Base-by-base conservation (phyloP, 2,329 filamentous ascomycete genomes). In the Fusarium chlamydosporum region DNA sequence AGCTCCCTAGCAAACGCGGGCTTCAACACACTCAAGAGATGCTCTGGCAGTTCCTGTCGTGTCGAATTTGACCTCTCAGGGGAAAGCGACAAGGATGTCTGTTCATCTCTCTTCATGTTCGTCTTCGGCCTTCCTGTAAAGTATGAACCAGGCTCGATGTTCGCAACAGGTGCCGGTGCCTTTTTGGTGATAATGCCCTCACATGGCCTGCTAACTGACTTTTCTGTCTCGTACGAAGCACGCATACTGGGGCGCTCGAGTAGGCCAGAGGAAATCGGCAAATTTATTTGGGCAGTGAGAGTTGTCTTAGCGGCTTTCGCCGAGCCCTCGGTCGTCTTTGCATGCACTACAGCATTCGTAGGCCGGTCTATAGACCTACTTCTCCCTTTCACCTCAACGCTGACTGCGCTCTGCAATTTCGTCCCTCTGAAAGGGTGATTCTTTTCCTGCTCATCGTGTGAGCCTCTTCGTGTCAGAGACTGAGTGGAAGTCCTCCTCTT, bases 41-140 rank as follows among this genome's bases (percentile, higher is more conserved):
- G 16, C 33, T 29, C 34, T 12, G 9, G 47, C n/a, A 27, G 7
- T 16, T 43, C 33, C 46, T 37, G 45, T 16, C 31, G 41, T 37
- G 42, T 51, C 11, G 37, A 18, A 18, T 27, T 41, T 20, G 57
- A 43, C 16, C 23, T 40, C 15, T 33, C 31, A 18, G 34, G 34
- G n/a, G 48, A 12, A 26, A 41, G 31, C 27, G 54, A 33, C 18
- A 41, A 31, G 10, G 54, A 15, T 4, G 4, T 35, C 35, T 34
- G 59, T n/a, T 38, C 52, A 41, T 38, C 37, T 35, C 40, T 56
- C 29, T 48, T 51, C 13, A 47, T 41, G n/a, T 52, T 33, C 29
- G 27, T 41, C 51, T 56, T 61, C n/a, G 35, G 23, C 31, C 35
- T 33, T 18, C 27, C 31, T 27, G 23, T 45, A 27, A 13, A 18